Percentiles rank a stretch among this genome's conserved stretches.
phyloP scores from a whole-genome alignment of 75 land plant species.

The Sequoiadendron giganteum region DNA sequence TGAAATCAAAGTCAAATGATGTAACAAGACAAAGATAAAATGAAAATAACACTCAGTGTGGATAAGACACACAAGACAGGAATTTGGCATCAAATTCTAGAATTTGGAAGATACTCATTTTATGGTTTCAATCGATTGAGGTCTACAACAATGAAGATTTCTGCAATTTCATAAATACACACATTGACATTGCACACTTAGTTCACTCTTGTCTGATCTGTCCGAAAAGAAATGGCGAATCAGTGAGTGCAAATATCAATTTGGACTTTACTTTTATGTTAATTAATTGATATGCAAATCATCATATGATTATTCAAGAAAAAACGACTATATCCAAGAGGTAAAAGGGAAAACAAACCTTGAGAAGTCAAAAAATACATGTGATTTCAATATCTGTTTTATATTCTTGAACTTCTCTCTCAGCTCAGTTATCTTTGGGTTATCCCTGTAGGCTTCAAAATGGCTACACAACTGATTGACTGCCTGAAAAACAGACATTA shows the following conservation, averaged over 20 bases:
- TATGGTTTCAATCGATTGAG: neutral
- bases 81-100: neutral
- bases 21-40: neutral
- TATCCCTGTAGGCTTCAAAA: conserved; percentile 97
- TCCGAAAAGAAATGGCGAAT: neutral
- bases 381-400: conserved; percentile 88
- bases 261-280: neutral
- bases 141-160: neutral
- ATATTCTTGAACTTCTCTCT: conserved; percentile 95
- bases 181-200: neutral
- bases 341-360: conserved; percentile 46
- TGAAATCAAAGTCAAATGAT: neutral
- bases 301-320: neutral
- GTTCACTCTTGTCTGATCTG: neutral
- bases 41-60: neutral
- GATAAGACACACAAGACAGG: neutral
- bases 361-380: conserved; percentile 94
- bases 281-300: neutral
- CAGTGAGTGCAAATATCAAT: neutral
- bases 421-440: conserved; percentile 89
- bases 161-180: neutral
- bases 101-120: neutral
- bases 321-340: neutral
- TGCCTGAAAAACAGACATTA: conserved; percentile 54
- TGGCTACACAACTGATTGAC: conserved; percentile 97